phyloP scores from a whole-genome alignment of 208 protist species.

The Crithidia sp. region DNA sequence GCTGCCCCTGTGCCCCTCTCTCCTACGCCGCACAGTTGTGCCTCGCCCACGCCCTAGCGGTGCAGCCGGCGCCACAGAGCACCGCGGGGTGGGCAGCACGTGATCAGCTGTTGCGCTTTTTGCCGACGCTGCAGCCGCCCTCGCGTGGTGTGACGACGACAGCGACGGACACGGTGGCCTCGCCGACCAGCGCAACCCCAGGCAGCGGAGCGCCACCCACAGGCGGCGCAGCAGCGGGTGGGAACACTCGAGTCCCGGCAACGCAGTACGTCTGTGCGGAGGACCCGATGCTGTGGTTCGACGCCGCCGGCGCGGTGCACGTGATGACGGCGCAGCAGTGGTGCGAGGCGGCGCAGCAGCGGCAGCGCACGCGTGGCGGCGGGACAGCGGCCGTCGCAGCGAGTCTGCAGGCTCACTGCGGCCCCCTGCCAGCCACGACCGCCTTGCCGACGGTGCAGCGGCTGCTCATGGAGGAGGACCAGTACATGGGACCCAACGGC shows the following conservation, averaged over 20 bases:
- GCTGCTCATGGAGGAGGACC: slow-evolving; percentile 32
- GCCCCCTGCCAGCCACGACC: slow-evolving; percentile 43
- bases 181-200: background rate
- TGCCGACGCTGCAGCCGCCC: slow-evolving; percentile 21
- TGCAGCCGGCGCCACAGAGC: slow-evolving; percentile 17
- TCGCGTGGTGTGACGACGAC: slow-evolving; percentile 2
- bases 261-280: slow-evolving; percentile 34
- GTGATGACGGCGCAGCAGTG: slow-evolving; percentile 19
- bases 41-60: slow-evolving; percentile 51
- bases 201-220: background rate
- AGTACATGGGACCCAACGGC: slow-evolving; percentile 27
- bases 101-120: slow-evolving; percentile 31
- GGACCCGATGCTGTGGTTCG: slow-evolving; percentile 35
- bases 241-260: slow-evolving; percentile 14
- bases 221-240: background rate
- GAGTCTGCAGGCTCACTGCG: slow-evolving; percentile 16
- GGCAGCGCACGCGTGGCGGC: background rate
- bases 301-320: slow-evolving; percentile 18
- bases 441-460: slow-evolving; percentile 49
- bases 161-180: background rate
- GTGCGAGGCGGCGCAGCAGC: slow-evolving; percentile 15
- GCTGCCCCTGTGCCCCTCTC: slow-evolving; percentile 67
- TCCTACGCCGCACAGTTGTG: slow-evolving; percentile 65
- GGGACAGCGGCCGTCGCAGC: too few relatives aligned
- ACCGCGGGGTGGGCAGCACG: slow-evolving; percentile 12